Evolutionary conservation across 2,329 filamentous ascomycete genomes (phyloP).

Genomic region (Colletotrichum salicis): DNA sequence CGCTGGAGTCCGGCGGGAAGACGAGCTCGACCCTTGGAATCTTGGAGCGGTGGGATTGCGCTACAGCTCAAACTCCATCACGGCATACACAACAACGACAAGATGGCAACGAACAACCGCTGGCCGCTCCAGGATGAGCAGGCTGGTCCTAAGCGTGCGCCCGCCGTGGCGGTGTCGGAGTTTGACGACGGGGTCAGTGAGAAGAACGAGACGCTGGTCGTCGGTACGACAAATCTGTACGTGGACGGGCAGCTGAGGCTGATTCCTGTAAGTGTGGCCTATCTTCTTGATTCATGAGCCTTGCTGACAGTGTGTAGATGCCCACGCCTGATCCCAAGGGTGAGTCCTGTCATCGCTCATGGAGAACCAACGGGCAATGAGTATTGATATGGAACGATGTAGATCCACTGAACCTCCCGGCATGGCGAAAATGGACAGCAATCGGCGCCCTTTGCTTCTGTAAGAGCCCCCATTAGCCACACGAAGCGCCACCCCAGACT

Average conservation of each 20-base stretch:
- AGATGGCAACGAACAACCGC: slow-evolving; percentile 25
- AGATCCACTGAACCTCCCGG: slow-evolving; percentile 45
- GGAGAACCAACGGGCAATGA: not conserved
- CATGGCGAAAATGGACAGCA: slow-evolving; percentile 45
- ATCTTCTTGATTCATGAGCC: not conserved
- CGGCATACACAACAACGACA: not conserved
- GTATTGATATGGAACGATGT: not conserved
- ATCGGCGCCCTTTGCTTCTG: slow-evolving; percentile 43
- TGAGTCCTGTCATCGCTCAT: not conserved
- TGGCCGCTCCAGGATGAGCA: slow-evolving; percentile 32
- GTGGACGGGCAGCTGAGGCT: slow-evolving; percentile 36
- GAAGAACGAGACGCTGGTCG: slow-evolving; percentile 36
- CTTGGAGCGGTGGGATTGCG: slow-evolving; percentile 8
- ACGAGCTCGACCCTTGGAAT: not conserved
- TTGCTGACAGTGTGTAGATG: slow-evolving; percentile 27
- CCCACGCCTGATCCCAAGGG: slow-evolving; percentile 45
- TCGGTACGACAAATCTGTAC: slow-evolving; percentile 39
- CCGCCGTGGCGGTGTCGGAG: slow-evolving; percentile 2
- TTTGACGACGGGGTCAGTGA: not conserved
- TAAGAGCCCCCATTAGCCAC: slow-evolving; percentile 31
- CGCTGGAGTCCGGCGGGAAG: not conserved
- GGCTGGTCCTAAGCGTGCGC: slow-evolving; percentile 13
- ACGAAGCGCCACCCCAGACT: not conserved
- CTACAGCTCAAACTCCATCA: slow-evolving; percentile 3
- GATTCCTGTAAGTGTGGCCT: slow-evolving; percentile 37